Conservation (phyloP, 805 yeast species). For the Yamadazyma akitaensis region DNA sequence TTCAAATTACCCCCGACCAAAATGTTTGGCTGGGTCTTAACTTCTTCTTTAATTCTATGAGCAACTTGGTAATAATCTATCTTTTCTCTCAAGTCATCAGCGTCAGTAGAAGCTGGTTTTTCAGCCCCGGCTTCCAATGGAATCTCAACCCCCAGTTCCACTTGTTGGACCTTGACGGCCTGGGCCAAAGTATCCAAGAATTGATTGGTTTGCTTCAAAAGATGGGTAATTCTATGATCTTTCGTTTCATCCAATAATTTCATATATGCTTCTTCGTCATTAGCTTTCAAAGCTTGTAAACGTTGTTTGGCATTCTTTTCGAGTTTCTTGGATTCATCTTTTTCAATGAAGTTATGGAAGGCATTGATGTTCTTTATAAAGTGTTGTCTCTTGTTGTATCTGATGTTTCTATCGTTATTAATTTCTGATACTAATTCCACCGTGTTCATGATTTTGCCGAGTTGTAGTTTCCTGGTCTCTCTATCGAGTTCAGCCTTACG, state of each 20-base stretch:
- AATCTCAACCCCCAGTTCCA: constrained; percentile 39
- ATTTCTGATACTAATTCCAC: constrained; percentile 22
- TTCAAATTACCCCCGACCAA: constrained; percentile 76
- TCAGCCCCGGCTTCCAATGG: constrained; percentile 14
- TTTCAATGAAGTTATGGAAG: constrained; percentile 59
- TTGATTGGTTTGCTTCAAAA: constrained; percentile 73
- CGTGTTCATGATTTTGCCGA: constrained; percentile 41
- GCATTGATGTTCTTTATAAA: constrained; percentile 37
- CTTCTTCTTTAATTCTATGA: constrained; percentile 65
- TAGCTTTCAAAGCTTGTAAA: constrained; percentile 80
- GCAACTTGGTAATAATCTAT: constrained; percentile 82
- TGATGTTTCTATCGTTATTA: constrained; percentile 13
- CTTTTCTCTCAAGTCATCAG: constrained; percentile 59
- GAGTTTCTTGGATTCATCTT: constrained; percentile 70
- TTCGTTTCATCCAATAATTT: constrained; percentile 81
- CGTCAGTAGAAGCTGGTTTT: constrained; percentile 31
- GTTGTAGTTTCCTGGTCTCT: constrained; percentile 50
- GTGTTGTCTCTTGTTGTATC: constrained; percentile 24
- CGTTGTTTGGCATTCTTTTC: constrained; percentile 85
- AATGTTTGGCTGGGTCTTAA: constrained; percentile 62
- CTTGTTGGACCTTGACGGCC: constrained; percentile 76
- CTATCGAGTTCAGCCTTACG: constrained; percentile 53
- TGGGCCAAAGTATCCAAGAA: constrained; percentile 76
- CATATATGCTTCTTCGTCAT: constrained; percentile 85
- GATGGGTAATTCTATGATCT: constrained; percentile 82